These are phyloP conservation scores for Microsporum audouinii DNA, from an alignment of 2,329 filamentous ascomycete genomes.

Conservation along the genomic window DNA sequence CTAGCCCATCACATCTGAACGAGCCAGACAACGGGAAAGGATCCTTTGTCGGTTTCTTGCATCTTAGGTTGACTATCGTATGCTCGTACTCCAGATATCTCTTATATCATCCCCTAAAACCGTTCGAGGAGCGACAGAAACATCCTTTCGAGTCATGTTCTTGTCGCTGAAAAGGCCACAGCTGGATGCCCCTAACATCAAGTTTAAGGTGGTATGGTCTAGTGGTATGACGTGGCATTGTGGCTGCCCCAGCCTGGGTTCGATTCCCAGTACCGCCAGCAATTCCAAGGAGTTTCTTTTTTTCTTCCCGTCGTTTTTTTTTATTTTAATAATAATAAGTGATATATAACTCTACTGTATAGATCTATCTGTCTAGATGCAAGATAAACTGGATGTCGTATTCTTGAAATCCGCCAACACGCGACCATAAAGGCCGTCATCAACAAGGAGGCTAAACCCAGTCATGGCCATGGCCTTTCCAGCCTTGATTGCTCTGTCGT, in stretches of 20 bases:
- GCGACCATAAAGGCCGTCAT: conserved; percentile 5
- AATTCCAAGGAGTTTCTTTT: conserved; percentile 1
- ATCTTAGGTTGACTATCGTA: no score
- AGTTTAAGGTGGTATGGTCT: conserved; percentile 19
- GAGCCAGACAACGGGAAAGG: no score
- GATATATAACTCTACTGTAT: no score
- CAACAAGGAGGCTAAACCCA: conserved; percentile 7
- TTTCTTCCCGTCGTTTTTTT: neutral
- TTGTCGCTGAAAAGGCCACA: neutral
- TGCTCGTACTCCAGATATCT: no score
- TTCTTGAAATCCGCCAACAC: conserved; percentile 6
- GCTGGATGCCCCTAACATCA: neutral
- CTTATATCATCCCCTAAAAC: no score
- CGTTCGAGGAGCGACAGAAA: neutral
- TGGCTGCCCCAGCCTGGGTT: conserved; percentile 14
- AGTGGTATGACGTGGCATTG: conserved; percentile 15
- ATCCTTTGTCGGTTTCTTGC: no score
- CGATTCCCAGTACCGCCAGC: conserved; percentile 15
- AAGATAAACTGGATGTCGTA: neutral
- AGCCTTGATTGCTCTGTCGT: conserved; percentile 4
- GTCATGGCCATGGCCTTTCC: conserved; percentile 11
- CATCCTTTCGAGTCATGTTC: neutral
- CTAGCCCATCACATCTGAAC: no score
- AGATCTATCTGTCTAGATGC: no score
- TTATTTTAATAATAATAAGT: neutral